Base-by-base conservation (phyloP, 2,329 filamentous ascomycete species). In the Aspergillus brasiliensis region DNA sequence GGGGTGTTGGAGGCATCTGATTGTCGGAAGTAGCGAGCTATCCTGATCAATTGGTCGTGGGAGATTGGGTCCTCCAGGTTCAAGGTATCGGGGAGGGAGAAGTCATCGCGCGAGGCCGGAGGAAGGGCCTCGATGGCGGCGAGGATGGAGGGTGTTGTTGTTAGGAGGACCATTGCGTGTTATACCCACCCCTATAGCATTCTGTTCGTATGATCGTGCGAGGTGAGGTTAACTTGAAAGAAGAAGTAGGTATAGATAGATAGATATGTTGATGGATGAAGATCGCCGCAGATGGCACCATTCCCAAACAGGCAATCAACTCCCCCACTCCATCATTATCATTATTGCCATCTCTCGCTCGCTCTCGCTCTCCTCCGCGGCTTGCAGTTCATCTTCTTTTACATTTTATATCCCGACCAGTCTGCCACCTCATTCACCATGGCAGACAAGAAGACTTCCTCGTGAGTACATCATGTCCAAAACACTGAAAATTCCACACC, bases 161-260 rank as follows among this genome's bases (percentile, higher is more conserved):
- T 65, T 25, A 81, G 73, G 17, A 74, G 72, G 49, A 81, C 79
- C 79, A 81, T 81, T 19, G 2, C 3, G 31, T 13, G 13, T 34
- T 31, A 34, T 34, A 5, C n/a, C n/a, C 13, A 15, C 13, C 11
- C 11, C 4, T 34, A 34, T 34, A 34, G 17, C 44, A 48, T 21
- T 8, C 0, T 48, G 13, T 31, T 49, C 0, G 25, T 49, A 0
- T 15, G 28, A 2, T 31, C 11, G 27, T n/a, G 40, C 17, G 6
- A 49, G 13, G 21, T 31, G 44, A 5, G 15, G 8, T 21, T 8
- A 27, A 37, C 19, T 8, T 27, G 47, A 40, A 47, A 65, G 51
- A 62, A 37, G 59, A 56, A 53, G 58, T 61, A 57, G 51, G 62
- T 59, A 58, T 51, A 56, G 58, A 51, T 55, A 38, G 40, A 28